Evolutionary conservation across 345 rosid genomes (phyloP).

Genomic region (Brassica rapa): DNA sequence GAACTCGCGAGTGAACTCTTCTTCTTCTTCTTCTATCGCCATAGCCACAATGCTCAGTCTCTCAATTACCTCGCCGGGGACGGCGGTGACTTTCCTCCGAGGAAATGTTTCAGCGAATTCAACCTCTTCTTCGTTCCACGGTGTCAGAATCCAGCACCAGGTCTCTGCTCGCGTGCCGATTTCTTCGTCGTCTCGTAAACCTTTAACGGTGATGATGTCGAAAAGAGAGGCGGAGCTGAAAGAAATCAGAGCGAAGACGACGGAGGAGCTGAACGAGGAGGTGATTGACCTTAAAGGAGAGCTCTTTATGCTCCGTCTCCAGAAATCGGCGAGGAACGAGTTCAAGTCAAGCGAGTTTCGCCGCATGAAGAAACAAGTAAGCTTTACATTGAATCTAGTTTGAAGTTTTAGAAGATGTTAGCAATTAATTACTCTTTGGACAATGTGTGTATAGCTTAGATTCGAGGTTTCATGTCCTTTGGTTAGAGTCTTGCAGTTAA

Average conservation of each 20-base stretch:
- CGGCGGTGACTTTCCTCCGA: constrained; percentile 43
- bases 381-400: background rate
- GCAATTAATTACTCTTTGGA: background rate
- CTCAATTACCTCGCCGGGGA: constrained; percentile 51
- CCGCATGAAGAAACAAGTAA: constrained; percentile 84
- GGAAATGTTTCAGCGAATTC: constrained; percentile 18
- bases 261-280: constrained; percentile 80
- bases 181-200: constrained; percentile 28
- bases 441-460: background rate
- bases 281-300: constrained; percentile 92
- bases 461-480: background rate
- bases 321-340: constrained; percentile 83
- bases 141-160: constrained; percentile 50
- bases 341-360: constrained; percentile 88
- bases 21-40: constrained; percentile 5
- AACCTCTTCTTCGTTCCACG: constrained; percentile 51
- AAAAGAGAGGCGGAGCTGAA: constrained; percentile 77
- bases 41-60: constrained; percentile 57
- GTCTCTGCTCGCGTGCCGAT: constrained; percentile 28
- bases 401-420: background rate
- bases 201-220: constrained; percentile 69
- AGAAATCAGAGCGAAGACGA: constrained; percentile 67
- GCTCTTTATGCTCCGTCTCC: constrained; percentile 85
- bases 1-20: constrained; percentile 10
- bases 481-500: background rate